Conservation (phyloP, 768 basidiomycete species). For the Collybiopsis luxurians region DNA sequence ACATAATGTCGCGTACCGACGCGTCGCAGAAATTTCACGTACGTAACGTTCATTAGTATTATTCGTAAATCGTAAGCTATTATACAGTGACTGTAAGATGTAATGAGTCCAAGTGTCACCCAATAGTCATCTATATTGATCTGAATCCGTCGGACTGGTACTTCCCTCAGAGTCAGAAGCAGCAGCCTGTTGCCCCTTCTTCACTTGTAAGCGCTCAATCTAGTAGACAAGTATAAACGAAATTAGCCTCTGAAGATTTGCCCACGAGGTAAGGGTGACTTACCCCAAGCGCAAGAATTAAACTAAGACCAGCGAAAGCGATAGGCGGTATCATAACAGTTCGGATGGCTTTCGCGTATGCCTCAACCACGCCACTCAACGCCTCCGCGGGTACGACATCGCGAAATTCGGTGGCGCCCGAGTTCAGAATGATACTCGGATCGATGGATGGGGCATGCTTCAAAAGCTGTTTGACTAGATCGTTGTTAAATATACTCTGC, state of each 20-base stretch:
- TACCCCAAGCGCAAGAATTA: slow-evolving; percentile 2
- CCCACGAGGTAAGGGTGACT: not conserved
- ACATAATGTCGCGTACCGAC: too few species aligned
- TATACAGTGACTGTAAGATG: too few species aligned
- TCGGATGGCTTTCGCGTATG: slow-evolving; percentile 10
- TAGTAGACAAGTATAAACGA: not conserved
- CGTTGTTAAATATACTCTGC: slow-evolving; percentile 11
- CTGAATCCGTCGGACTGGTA: too few species aligned
- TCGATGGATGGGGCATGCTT: slow-evolving; percentile 9
- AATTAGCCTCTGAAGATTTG: not conserved
- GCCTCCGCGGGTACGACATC: slow-evolving; percentile 3
- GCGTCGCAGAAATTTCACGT: too few species aligned
- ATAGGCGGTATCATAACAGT: slow-evolving; percentile 11
- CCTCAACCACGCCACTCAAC: slow-evolving; percentile 9
- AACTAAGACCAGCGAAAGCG: slow-evolving; percentile 9
- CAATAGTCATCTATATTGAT: too few species aligned
- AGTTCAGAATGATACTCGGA: not conserved
- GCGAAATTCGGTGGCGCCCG: slow-evolving; percentile 10
- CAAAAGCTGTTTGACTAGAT: not conserved
- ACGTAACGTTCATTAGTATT: too few species aligned
- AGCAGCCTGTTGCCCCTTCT: too few species aligned
- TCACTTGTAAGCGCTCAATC: too few species aligned
- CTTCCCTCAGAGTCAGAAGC: too few species aligned
- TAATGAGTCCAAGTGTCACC: too few species aligned
- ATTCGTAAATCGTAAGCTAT: too few species aligned